Evolutionary conservation across 306 rosid species (phyloP).

Genomic region (Myrica gale): DNA sequence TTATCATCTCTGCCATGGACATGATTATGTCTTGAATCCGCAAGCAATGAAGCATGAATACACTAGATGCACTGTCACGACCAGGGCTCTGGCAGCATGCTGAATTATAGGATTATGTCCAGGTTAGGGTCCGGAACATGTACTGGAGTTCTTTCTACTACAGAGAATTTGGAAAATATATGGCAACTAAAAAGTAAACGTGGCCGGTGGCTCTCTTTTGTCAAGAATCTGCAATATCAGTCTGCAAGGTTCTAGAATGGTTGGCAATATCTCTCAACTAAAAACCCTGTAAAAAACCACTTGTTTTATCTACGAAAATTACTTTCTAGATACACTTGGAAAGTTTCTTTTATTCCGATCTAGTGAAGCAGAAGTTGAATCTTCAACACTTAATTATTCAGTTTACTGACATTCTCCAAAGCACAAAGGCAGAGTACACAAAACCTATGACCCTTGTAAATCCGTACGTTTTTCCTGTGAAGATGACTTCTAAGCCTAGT

Average conservation of each 20-base stretch:
- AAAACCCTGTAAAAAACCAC: no score
- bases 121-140: neutral
- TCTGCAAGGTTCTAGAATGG: neutral
- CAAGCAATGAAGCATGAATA: neutral
- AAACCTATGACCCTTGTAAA: neutral
- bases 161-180: neutral
- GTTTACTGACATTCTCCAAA: neutral
- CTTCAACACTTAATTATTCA: neutral
- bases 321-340: neutral
- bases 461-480: neutral
- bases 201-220: neutral
- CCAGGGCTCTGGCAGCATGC: neutral
- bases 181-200: neutral
- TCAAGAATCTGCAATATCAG: neutral
- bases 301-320: neutral
- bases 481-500: neutral
- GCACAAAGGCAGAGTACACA: neutral
- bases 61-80: neutral
- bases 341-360: neutral
- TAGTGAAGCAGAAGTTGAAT: neutral
- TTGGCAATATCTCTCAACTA: neutral
- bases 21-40: conserved; percentile 27
- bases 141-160: neutral
- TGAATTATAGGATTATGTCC: neutral
- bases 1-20: conserved; percentile 34